Base-by-base conservation (phyloP, 306 rosid species). In the Gillenia trifoliata region DNA sequence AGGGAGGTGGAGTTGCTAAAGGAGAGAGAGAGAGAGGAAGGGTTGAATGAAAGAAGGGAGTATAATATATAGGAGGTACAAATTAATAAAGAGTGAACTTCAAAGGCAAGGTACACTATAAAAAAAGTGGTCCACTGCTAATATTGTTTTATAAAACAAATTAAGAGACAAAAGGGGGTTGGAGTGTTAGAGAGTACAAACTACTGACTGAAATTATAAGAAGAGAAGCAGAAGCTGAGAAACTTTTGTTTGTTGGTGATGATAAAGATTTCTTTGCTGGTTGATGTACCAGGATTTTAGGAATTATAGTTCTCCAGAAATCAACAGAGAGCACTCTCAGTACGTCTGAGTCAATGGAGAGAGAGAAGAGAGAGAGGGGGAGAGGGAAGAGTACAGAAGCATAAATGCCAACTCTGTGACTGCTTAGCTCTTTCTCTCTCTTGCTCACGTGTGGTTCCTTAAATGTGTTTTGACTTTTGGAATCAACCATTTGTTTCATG, bases 391-490 rank as follows among this genome's bases (percentile, higher is more conserved):
- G 26, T 15, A 22, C 36, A 63, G 19, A 60, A 61, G 45, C 8
- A 66, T 17, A 64, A 54, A 73, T 78, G 89, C 85, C 85, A 87
- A 84, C 87, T 78, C 72, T 76, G 56, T 60, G 83, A 76, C 47
- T 80, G 88, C 76, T 79, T 79, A 64, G 72, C 88, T 82, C 91
- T 6, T 87, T 81, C 65, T 55, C 79, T 75, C 40, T 83, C 83
- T 78, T 49, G 74, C 89, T 80, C 92, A 88, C 97, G 90, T 88
- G 96, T 87, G 90, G 76, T 77, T 86, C 87, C 82, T 91, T 89
- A 78, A 89, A 87, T 89, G 87, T 86, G 79, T 71, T 85, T 88
- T 91, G 98, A 93, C 97, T 91, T 91, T 81, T 72, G 67, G 70
- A 78, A 87, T 85, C 85, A 74, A 66, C 76, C 70, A 75, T 80